Evolutionary conservation across 2,329 filamentous ascomycete genomes (phyloP), one percentile per base, ranked within the genome.

Genomic region (Ramularia endophylla): DNA sequence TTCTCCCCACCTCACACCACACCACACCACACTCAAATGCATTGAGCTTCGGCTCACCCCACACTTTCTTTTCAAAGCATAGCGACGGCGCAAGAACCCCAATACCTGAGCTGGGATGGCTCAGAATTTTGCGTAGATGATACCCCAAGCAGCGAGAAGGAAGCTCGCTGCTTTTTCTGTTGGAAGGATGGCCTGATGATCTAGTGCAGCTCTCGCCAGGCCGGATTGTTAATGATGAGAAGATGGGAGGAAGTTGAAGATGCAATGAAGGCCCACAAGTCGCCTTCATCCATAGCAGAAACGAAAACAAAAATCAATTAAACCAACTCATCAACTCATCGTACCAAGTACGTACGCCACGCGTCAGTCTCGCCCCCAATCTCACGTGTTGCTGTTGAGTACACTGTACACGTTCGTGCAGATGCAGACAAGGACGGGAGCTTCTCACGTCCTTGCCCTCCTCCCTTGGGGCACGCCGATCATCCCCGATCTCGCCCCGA

Each of bases 121-220:
- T 29, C 33, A 30, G 15, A 11, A 20, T 27, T 43, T 36, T 27
- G 38, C 52, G 43, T 37, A 47, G 35, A 53, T 53, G 50, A 50
- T 48, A 52, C 49, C 49, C 49, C 38, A 33, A 36, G 43, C 47
- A 41, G 36, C 41, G 35, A 29, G 36, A 38, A 20, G 27, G 27
- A 31, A 28, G 39, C 37, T 39, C n/a, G 13, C 15, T 31, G 18
- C 12, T 12, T 31, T 25, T 25, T 25, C 11, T 25, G 22, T 25
- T 25, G 22, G 22, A 25, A 25, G n/a, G n/a, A 36, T 27, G 47
- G 36, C 30, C 29, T 40, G 45, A 40, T 56, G 54, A 60, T 56
- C 58, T 60, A 60, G 57, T 58, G 58, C 57, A 61, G 58, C 58
- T 59, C 57, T 60, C 53, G 32, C 36, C 39, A 47, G 50, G 46